Base-by-base conservation (phyloP, 2,329 filamentous ascomycete genomes). In the Fusarium neocosmosporiellum region DNA sequence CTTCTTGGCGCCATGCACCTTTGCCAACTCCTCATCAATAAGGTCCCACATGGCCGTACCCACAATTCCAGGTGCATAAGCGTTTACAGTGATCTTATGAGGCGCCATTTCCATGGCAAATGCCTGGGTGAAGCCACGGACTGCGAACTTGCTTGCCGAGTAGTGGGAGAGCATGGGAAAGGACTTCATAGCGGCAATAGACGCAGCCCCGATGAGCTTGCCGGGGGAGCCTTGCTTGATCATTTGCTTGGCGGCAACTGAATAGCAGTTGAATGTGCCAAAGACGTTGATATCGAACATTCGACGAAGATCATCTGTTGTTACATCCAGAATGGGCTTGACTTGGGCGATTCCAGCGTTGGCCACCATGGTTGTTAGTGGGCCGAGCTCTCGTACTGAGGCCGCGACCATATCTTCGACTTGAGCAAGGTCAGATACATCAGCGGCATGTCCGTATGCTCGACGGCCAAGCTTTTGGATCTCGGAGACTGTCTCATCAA, bases 1-100 rank as follows among this genome's bases (percentile, higher is more conserved):
- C 73, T 85, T 88, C 74, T 84, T 80, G 0, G 82, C 81, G 0
- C 87, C 89, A 65, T 84, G 84, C 77, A 87, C 84, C 34, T 67
- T 64, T 9, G 34, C 69, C n/a, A 75, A 70, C 65, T 87, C 87
- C 70, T 88, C 87, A 68, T 93, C 91, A 62, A 93, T 92, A 3
- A 89, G 77, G 53, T 92, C 90, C 91, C 91, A 93, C 90, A 93
- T 93, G 0, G 84, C 83, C 0, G 90, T 92, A 0, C 87, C 89
- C 0, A 93, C 90, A 55, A 93, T 91, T 0, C 91, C 91, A 0
- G 91, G 91, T 0, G 89, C 90, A 74, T 92, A 93, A 0, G 88
- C 87, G 72, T 93, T 93, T 22, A 88, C 90, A 0, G 89, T 92
- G 78, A 93, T 93, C 66, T 88, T 84, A 77, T 93, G 86, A 54